Evolutionary conservation across 306 rosid species (phyloP), one percentile per base, ranked within the genome.

Genomic region (Herpetospermum pedunculosum): DNA sequence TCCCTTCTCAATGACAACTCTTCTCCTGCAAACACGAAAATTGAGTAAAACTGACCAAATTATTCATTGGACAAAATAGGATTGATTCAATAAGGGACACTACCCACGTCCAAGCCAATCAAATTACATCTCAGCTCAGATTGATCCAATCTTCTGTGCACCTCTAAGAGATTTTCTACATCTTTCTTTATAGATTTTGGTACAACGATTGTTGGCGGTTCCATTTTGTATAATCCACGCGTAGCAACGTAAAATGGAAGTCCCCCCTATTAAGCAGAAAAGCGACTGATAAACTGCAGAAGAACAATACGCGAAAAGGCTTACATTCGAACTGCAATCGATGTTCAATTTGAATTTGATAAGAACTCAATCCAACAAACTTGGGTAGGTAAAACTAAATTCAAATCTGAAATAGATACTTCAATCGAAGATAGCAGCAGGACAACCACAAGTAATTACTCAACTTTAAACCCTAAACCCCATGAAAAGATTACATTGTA

Each of bases 181-280:
- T 84, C 91, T 81, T 84, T 90, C 81, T 88, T 89, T 43, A 94
- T 76, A 62, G 85, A 84, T 58, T 38, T 83, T 49, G 98, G 98
- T 41, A 94, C 92, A 75, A 94, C 63, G 60, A 91, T 83, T 21
- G 92, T 94, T 2, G 96, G 97, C 14, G 97, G 97, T 82, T 88
- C 87, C 98, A 91, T 91, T 12, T 84, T 55, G 83, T 89, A 91
- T 69, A 94, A 81, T 71, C 96, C 96, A 29, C 96, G 96, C 8
- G 92, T 94, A 48, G 99, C 96, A 62, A 94, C 97, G 78, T 91
- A 94, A 88, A 91, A 84, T 0, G 99, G 97, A 40, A 94, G 79
- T 35, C 99, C 99, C 78, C 99, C 99, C 99, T 94, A 75, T 49
- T 69, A 73, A 70, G 68, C 28, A 72, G 19, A 52, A 44, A 14